Evolutionary conservation across 1,284 basidiomycete genomes (phyloP), one percentile per base, ranked within the genome.

Genomic region (Pisolithus thermaeus): DNA sequence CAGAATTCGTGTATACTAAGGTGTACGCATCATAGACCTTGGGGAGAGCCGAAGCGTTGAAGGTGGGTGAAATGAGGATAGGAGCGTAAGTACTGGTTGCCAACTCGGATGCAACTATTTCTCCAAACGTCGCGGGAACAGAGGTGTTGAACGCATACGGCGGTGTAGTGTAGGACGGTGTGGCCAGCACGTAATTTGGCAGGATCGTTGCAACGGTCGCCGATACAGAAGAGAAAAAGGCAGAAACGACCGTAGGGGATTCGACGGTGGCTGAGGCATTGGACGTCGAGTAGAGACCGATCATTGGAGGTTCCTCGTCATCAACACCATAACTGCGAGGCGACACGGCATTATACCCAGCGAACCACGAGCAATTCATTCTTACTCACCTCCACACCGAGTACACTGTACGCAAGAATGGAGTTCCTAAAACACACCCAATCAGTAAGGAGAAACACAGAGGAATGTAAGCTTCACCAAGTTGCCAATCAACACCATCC

Each of bases 401-500:
- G 66, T 94, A 94, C 0, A 92, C 87, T 2, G 87, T 87, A 45
- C 84, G 77, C 52, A 95, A 64, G 67, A 94, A 94, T 0, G 88
- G 77, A 3, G 80, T 73, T n/a, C 90, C 90, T 75, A 56, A 8
- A 27, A 4, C 38, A 36, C 27, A 11, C 12, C 18, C 3, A 7
- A 51, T 40, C 8, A 27, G 43, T 20, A 36, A 43, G 4, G 7
- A 12, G 12, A 22, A 35, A 12, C 32, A 2, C 9, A 14, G 6
- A 35, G 14, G 14, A 3, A 12, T 11, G 23, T 25, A 12, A 7
- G 6, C 9, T 25, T 16, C 14, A 80, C 84, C 84, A 51, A 94
- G 73, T 65, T 92, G 87, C 92, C 92, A 95, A 64, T 92, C 90
- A 41, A 94, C 79, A 3, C 90, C 91, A 65, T 91, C 86, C 11